Base-by-base conservation (phyloP, 495 filamentous ascomycete genomes). In the Neurospora hispaniola region DNA sequence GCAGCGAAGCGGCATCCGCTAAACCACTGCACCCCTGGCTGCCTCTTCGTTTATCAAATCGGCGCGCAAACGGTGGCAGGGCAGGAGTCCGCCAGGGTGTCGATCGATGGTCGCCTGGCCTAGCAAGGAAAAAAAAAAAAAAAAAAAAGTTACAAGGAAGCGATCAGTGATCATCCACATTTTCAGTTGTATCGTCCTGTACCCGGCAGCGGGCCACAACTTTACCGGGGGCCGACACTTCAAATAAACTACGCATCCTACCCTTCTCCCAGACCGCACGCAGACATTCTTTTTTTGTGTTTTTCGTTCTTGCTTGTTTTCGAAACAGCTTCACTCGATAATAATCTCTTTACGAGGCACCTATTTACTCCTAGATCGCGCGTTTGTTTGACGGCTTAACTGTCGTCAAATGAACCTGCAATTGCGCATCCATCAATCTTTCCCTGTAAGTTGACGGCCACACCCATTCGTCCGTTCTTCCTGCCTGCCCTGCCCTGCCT, bases 321-420 rank as follows among this genome's bases (percentile, higher is more conserved):
- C 14, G 54, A 35, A 62, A 62, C 54, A 62, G 54, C 54, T 62
- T 62, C 27, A 20, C 54, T 62, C 27, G 27, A 31, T 27, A 35
- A 35, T 62, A 62, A 16, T 14, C 54, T 62, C 27, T 62, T 62
- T 62, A 18, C 14, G 54, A 62, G 54, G 31, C 7, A 62, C 5
- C 5, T 38, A 38, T 62, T 16, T 74, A 79, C 74, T 73, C 40
- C 68, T 71, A 73, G 76, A 73, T 79, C 76, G 87, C 87, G 87
- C 86, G 87, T 90, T 90, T 84, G 81, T 86, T 89, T 89, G 88
- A 84, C 87, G 86, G 85, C 87, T 85, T 76, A 43, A 72, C 71
- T 80, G 87, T 86, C 88, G 87, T 89, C 87, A 89, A 89, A 88
- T 89, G 89, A 90, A 90, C 88, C 88, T 90, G 87, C 89, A 88